phyloP scores from a whole-genome alignment of 2,329 filamentous ascomycete genomes.

The Phyllosticta citribraziliensis region DNA sequence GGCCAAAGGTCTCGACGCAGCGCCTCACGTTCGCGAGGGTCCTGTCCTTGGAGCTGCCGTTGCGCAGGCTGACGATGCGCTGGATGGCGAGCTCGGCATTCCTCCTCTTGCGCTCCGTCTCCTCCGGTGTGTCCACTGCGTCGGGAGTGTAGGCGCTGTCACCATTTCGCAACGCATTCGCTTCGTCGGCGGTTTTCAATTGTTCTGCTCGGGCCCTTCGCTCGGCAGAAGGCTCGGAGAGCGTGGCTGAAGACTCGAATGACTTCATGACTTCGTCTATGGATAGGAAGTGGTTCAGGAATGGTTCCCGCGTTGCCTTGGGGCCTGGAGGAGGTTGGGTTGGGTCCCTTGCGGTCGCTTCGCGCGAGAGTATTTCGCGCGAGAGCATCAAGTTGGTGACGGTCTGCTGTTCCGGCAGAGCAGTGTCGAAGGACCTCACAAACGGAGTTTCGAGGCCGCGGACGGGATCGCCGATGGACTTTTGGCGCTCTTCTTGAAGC shows the following conservation, averaged over 20 bases:
- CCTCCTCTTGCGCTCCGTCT: slow-evolving; percentile 38
- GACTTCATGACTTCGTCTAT: slow-evolving; percentile 57
- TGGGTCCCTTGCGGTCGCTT: slow-evolving; percentile 11
- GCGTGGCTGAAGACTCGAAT: slow-evolving; percentile 54
- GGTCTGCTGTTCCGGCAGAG: slow-evolving; percentile 22
- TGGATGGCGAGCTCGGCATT: slow-evolving; percentile 62
- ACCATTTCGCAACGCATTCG: background rate
- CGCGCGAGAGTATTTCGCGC: slow-evolving; percentile 15
- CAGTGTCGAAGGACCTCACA: slow-evolving; percentile 67
- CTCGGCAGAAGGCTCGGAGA: slow-evolving; percentile 51
- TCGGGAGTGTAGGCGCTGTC: background rate
- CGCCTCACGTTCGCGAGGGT: slow-evolving; percentile 74
- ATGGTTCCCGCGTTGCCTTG: slow-evolving; percentile 21
- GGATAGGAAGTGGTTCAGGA: slow-evolving; percentile 70
- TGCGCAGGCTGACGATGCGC: slow-evolving; percentile 68
- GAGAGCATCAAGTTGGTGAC: slow-evolving; percentile 12
- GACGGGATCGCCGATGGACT: slow-evolving; percentile 65
- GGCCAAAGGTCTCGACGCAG: slow-evolving; percentile 79
- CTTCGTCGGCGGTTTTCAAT: background rate
- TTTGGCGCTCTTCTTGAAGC: slow-evolving; percentile 55
- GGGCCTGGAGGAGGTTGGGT: slow-evolving; percentile 5
- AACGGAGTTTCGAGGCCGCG: slow-evolving; percentile 73
- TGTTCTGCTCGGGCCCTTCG: background rate
- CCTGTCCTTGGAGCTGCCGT: slow-evolving; percentile 68
- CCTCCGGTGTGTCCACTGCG: slow-evolving; percentile 29